A percentile compares a stretch with the other conserved stretches of the same genome.
These are phyloP conservation scores for Beauveria bassiana DNA, from an alignment of 2,329 filamentous ascomycete species.

Conservation along the genomic window DNA sequence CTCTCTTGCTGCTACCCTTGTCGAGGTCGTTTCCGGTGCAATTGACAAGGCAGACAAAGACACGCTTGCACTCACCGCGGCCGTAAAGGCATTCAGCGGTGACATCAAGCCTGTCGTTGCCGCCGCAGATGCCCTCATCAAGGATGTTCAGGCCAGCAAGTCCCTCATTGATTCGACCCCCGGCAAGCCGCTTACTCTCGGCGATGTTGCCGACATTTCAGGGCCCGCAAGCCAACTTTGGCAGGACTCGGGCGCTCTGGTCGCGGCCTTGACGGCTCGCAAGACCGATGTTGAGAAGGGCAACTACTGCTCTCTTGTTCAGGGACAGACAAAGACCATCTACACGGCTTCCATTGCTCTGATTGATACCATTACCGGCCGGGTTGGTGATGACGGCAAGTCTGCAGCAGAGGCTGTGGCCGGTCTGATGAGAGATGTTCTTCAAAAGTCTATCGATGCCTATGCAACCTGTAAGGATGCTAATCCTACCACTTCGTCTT, in stretches of 20 bases:
- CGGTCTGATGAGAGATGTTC: not conserved
- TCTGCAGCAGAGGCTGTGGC: not conserved
- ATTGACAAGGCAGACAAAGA: not conserved
- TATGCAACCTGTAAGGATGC: slow-evolving; percentile 3
- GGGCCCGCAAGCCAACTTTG: not conserved
- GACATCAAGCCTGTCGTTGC: not conserved
- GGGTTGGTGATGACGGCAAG: not conserved
- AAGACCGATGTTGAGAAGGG: not conserved
- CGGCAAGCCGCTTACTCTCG: not conserved
- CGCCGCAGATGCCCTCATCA: not conserved
- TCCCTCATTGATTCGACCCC: not conserved
- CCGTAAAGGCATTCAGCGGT: not conserved
- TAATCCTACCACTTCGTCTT: not conserved
- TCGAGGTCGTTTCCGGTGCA: not conserved
- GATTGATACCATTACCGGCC: not conserved
- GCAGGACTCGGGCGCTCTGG: too few species aligned
- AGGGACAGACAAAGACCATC: not conserved
- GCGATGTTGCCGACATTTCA: not conserved
- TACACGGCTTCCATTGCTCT: not conserved
- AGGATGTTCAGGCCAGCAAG: not conserved
- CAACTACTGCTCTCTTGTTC: not conserved
- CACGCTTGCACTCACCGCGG: not conserved
- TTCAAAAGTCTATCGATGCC: not conserved
- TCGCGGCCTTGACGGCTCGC: not conserved
- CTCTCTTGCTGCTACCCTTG: not conserved